These are phyloP conservation scores for Pilasporangium apinafurcum DNA, from an alignment of 352 stramenopile species.

Conservation along the genomic window DNA sequence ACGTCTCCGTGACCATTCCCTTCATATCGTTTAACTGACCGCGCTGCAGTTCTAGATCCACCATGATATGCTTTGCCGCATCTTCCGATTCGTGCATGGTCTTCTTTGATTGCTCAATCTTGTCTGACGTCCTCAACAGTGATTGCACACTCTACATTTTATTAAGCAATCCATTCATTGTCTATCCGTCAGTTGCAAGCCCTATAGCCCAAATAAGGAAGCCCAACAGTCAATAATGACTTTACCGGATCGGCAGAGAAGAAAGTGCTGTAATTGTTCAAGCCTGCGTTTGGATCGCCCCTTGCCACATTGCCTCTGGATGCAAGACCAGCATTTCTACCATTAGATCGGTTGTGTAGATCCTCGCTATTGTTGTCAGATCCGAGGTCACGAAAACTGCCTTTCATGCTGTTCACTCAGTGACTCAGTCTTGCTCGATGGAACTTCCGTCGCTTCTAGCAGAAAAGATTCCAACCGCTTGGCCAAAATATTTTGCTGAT, in stretches of 20 bases:
- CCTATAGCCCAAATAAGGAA: too few species aligned
- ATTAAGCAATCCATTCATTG: neutral
- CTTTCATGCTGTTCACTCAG: slow-evolving; percentile 27
- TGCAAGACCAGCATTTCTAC: slow-evolving; percentile 18
- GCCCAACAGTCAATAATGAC: too few species aligned
- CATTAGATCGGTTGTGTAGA: slow-evolving; percentile 3
- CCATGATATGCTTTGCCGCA: slow-evolving; percentile 61
- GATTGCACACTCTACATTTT: slow-evolving; percentile 39
- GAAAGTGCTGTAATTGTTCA: slow-evolving; percentile 79
- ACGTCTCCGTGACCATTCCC: slow-evolving; percentile 69
- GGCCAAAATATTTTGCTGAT: too few species aligned
- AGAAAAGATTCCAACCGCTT: too few species aligned
- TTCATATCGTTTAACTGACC: slow-evolving; percentile 80
- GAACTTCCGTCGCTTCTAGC: too few species aligned
- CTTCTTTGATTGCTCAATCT: slow-evolving; percentile 62
- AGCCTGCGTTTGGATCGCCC: slow-evolving; percentile 10
- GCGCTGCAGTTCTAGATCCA: slow-evolving; percentile 75
- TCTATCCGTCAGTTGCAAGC: neutral
- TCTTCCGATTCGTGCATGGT: slow-evolving; percentile 61
- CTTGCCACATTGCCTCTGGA: too few species aligned
- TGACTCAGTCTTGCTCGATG: too few species aligned
- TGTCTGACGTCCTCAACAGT: slow-evolving; percentile 66
- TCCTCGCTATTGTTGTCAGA: slow-evolving; percentile 1
- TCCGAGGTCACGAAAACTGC: slow-evolving; percentile 24
- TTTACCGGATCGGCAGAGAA: slow-evolving; percentile 38